Percentiles rank a stretch among this genome's conserved stretches.
Evolutionary conservation across 805 yeast genomes (phyloP).

Genomic region (Schwanniomyces sp.): DNA sequence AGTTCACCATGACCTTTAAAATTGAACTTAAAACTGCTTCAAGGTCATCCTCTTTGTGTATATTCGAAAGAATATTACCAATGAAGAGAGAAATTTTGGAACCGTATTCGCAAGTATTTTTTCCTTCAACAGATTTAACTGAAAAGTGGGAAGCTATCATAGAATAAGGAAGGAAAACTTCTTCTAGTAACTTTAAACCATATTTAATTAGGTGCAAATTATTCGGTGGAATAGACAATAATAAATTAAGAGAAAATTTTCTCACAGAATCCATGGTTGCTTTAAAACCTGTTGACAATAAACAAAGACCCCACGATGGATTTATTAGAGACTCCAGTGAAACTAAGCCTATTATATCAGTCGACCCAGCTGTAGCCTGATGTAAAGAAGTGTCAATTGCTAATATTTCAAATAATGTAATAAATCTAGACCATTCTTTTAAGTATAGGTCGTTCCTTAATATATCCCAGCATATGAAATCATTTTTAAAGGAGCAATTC

Average conservation of each 20-base stretch:
- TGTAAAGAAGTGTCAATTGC: constrained; percentile 85
- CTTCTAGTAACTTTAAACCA: constrained; percentile 45
- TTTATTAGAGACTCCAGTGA: constrained; percentile 52
- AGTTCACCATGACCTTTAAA: constrained; percentile 47
- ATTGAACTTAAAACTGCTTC: constrained; percentile 22
- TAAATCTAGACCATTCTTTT: constrained; percentile 67
- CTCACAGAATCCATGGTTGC: constrained; percentile 80
- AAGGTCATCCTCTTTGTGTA: constrained; percentile 21
- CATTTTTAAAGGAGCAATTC: constrained; percentile 29
- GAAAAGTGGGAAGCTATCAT: constrained; percentile 64
- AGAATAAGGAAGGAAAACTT: constrained; percentile 54
- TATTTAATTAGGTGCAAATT: constrained; percentile 38
- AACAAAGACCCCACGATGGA: constrained; percentile 68
- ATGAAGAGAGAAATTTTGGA: constrained; percentile 48
- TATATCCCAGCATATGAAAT: constrained; percentile 46
- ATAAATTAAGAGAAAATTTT: constrained; percentile 55
- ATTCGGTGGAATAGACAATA: constrained; percentile 50
- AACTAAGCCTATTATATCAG: constrained; percentile 59
- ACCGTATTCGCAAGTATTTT: constrained; percentile 58
- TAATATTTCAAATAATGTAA: constrained; percentile 74
- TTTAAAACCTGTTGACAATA: constrained; percentile 73
- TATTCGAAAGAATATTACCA: constrained; percentile 29
- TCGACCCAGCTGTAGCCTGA: constrained; percentile 76
- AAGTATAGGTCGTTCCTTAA: constrained; percentile 26
- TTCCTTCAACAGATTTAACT: constrained; percentile 28